phyloP scores from a whole-genome alignment of 1,139 yeast species.

The Saccharomyces uvarum region DNA sequence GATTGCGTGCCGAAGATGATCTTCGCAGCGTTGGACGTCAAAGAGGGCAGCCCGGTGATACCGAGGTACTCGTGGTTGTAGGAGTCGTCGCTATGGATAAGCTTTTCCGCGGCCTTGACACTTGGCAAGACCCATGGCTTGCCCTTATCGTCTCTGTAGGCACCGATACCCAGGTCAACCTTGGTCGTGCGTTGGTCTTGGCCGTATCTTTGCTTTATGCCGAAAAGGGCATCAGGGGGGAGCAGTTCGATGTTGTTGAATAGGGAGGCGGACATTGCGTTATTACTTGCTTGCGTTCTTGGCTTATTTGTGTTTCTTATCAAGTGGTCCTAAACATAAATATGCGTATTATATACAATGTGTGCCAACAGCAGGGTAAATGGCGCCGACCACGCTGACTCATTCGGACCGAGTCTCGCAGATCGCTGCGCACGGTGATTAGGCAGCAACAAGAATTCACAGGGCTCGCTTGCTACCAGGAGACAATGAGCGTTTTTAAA shows the following conservation, averaged over 20 bases:
- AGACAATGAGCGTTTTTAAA: too few relatives aligned
- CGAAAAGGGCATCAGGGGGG: conserved; percentile 78
- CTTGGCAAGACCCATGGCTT: conserved; percentile 92
- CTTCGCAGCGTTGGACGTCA: conserved; percentile 67
- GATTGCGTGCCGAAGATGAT: conserved; percentile 68
- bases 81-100: conserved; percentile 45
- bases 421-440: background rate
- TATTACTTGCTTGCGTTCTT: background rate
- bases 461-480: too few relatives aligned
- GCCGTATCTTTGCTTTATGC: conserved; percentile 65
- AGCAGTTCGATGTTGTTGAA: conserved; percentile 47
- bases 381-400: background rate
- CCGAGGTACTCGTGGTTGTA: conserved; percentile 90
- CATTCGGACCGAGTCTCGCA: background rate
- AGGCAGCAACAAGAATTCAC: background rate
- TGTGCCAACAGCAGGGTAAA: background rate
- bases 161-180: conserved; percentile 90
- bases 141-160: conserved; percentile 87
- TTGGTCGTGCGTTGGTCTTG: conserved; percentile 56
- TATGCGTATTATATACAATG: background rate
- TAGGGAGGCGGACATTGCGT: conserved; percentile 18
- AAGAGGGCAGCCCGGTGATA: conserved; percentile 67
- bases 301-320: background rate
- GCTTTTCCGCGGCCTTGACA: conserved; percentile 63
- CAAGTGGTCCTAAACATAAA: background rate